Percentiles rank a stretch among this genome's conserved stretches.
Conservation (phyloP, 768 basidiomycete species). For the Lentinula sp. region DNA sequence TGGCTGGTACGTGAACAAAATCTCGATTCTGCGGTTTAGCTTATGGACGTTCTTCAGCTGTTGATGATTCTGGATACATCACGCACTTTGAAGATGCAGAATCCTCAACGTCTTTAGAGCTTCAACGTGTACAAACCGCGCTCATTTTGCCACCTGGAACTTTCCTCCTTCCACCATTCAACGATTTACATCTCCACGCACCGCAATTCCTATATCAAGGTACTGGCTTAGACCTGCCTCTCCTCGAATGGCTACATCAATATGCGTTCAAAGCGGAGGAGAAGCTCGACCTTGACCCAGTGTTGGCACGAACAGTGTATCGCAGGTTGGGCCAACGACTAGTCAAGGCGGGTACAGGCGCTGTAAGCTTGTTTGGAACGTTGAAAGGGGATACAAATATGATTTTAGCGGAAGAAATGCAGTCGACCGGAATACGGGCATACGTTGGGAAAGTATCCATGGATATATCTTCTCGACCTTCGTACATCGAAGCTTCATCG, state of each 20-base stretch:
- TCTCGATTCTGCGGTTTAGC: neutral
- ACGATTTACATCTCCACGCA: constrained; percentile 82
- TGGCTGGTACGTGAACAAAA: constrained; percentile 4
- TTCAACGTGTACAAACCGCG: constrained; percentile 20
- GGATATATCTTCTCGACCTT: constrained; percentile 69
- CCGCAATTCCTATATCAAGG: constrained; percentile 89
- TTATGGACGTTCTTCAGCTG: constrained; percentile 8
- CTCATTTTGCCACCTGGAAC: constrained; percentile 39
- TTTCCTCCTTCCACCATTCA: constrained; percentile 76
- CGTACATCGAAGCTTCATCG: constrained; percentile 63
- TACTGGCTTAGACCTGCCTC: constrained; percentile 75
- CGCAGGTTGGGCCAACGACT: constrained; percentile 58
- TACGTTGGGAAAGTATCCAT: constrained; percentile 91
- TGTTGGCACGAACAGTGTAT: constrained; percentile 65
- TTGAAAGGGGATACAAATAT: constrained; percentile 78
- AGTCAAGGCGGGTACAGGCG: constrained; percentile 69
- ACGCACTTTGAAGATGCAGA: constrained; percentile 36
- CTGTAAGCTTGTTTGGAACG: constrained; percentile 78
- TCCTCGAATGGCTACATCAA: constrained; percentile 79
- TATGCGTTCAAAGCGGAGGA: constrained; percentile 85
- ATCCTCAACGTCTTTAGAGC: constrained; percentile 26
- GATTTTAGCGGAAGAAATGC: constrained; percentile 74
- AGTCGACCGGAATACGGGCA: constrained; percentile 62
- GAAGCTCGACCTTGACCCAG: constrained; percentile 54
- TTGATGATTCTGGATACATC: constrained; percentile 42